Conservation (phyloP, 495 filamentous ascomycete species). For the Penicillium dipodomyicola region DNA sequence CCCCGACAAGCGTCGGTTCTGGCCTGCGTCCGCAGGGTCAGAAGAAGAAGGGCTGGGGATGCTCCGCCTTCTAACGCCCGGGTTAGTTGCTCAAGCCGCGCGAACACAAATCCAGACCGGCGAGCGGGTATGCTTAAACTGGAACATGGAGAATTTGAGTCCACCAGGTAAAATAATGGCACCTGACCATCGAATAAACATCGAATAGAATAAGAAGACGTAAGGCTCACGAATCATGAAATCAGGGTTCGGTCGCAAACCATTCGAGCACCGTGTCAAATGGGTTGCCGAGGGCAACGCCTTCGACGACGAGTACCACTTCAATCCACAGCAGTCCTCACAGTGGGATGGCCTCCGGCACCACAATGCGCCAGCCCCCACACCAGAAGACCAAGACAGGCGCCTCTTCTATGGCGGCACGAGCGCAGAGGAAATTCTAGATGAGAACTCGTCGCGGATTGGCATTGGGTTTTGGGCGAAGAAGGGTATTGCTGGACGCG, state of each 20-base stretch:
- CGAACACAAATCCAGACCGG: conserved; percentile 48
- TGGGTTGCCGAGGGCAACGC: conserved; percentile 46
- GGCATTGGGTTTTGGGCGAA: conserved; percentile 49
- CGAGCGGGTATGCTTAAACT: conserved; percentile 50
- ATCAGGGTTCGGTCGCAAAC: conserved; percentile 52
- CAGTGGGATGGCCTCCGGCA: conserved; percentile 82
- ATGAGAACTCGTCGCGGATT: conserved; percentile 51
- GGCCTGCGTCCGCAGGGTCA: conserved; percentile 45
- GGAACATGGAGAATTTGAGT: conserved; percentile 50
- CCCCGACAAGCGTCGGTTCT: conserved; percentile 49
- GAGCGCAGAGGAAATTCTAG: conserved; percentile 51
- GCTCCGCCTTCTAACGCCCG: conserved; percentile 48
- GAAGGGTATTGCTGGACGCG: conserved; percentile 54
- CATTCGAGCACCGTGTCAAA: conserved; percentile 58
- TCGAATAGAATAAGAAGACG: neutral
- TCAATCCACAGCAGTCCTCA: conserved; percentile 73
- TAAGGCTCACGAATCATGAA: neutral
- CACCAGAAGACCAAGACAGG: conserved; percentile 34
- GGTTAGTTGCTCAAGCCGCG: conserved; percentile 47
- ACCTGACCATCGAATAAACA: neutral
- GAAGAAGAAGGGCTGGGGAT: conserved; percentile 54
- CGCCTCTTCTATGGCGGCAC: conserved; percentile 55
- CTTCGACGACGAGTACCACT: conserved; percentile 65
- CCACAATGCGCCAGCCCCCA: conserved; percentile 40
- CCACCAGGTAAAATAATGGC: conserved; percentile 34